Conservation (phyloP, 441 rosid species). For the Pelargonium myrrhifolium region DNA sequence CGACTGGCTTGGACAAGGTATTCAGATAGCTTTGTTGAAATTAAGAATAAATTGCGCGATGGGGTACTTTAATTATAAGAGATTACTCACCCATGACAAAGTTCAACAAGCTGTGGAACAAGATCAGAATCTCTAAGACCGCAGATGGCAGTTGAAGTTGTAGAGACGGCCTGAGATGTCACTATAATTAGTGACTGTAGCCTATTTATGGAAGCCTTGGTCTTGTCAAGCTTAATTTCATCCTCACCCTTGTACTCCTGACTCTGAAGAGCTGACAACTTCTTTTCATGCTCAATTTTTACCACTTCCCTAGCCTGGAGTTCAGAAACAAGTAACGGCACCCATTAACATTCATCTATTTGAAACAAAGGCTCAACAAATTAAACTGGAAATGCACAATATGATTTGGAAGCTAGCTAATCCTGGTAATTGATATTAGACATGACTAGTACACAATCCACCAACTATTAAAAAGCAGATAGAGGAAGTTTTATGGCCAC, state of each 20-base stretch:
- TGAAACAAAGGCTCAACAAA: not conserved
- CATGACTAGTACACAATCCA: not conserved
- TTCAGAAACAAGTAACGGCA: not conserved
- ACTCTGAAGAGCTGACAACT: constrained; percentile 70
- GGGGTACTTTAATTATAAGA: not conserved
- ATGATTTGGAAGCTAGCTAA: not conserved
- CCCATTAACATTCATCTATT: constrained; percentile 6
- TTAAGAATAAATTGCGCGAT: not conserved
- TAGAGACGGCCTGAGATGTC: constrained; percentile 76
- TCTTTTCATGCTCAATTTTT: constrained; percentile 79
- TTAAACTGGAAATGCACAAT: not conserved
- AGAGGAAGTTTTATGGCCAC: not conserved
- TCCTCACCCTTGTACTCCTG: constrained; percentile 84
- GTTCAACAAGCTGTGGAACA: constrained; percentile 78
- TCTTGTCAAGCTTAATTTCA: constrained; percentile 73
- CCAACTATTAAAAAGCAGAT: not conserved
- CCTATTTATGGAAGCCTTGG: constrained; percentile 60
- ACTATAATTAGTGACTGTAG: constrained; percentile 65
- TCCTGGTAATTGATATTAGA: not conserved
- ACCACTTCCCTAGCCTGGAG: constrained; percentile 74
- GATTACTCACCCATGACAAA: constrained; percentile 70
- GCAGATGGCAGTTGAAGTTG: constrained; percentile 71
- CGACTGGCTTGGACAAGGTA: not conserved
- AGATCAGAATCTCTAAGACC: constrained; percentile 75
- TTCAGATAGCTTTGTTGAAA: not conserved